Conservation (phyloP, 108 stramenopile species). For the Conticribra weissflogii region DNA sequence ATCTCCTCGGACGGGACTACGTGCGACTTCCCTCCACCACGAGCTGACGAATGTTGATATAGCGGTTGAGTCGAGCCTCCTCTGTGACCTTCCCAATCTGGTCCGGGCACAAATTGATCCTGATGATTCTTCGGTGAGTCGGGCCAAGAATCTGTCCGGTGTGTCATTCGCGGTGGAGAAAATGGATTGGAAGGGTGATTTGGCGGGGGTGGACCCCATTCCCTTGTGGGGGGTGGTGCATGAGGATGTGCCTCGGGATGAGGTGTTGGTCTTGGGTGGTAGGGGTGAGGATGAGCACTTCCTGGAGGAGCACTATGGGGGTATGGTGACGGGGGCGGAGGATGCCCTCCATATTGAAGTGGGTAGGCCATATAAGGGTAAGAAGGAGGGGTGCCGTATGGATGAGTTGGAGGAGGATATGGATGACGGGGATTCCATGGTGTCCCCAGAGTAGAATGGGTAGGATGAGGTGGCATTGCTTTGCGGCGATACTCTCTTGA, state of each 20-base stretch:
- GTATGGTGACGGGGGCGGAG: constrained; percentile 4
- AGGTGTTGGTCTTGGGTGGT: constrained; percentile 2
- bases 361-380: constrained; percentile 18
- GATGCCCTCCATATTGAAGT: constrained; percentile 3
- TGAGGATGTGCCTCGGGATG: not conserved
- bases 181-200: not conserved
- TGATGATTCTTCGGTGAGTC: not conserved
- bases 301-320: constrained; percentile 9
- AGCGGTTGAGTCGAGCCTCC: not conserved
- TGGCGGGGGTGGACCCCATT: not conserved
- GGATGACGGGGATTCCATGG: not conserved
- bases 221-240: not conserved
- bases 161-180: not conserved
- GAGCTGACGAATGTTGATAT: not conserved
- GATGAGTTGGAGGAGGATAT: not conserved
- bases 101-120: too few species aligned
- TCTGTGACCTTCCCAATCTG: not conserved
- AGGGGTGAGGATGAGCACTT: constrained; percentile 10
- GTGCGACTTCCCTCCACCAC: constrained; percentile 6
- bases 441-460: not conserved
- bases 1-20: constrained; percentile 15
- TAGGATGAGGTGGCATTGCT: not conserved
- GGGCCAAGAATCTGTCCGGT: not conserved
- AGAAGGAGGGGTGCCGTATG: constrained; percentile 2
- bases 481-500: not conserved